These are phyloP conservation scores for Wolfiporia cocos DNA, from an alignment of 1,284 basidiomycete genomes.

Conservation along the genomic window DNA sequence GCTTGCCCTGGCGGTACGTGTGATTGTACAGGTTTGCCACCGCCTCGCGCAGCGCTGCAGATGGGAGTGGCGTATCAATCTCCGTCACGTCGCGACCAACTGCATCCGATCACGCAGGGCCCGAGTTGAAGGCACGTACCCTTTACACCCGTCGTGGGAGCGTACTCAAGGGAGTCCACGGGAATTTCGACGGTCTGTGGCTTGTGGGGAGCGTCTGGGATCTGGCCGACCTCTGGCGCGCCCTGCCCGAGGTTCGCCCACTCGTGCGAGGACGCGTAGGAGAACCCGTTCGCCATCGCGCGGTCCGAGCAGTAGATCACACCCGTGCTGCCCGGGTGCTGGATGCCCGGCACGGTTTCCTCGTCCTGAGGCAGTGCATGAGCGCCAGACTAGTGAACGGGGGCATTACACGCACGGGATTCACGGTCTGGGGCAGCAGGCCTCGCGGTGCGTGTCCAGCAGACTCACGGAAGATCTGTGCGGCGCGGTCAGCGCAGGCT, in stretches of 20 bases:
- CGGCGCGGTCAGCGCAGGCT: neutral
- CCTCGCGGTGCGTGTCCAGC: conserved; percentile 65
- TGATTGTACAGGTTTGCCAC: conserved; percentile 86
- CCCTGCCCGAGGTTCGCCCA: conserved; percentile 88
- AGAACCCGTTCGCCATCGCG: conserved; percentile 87
- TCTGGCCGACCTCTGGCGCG: conserved; percentile 82
- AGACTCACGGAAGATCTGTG: conserved; percentile 63
- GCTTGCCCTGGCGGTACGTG: conserved; percentile 77
- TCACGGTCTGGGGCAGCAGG: conserved; percentile 57
- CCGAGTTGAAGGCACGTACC: conserved; percentile 34
- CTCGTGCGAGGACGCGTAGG: conserved; percentile 66
- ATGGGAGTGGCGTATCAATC: conserved; percentile 15
- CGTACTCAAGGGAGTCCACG: conserved; percentile 83
- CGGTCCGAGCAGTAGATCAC: conserved; percentile 88
- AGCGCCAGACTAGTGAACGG: neutral
- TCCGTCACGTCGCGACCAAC: conserved; percentile 1
- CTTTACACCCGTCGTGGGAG: conserved; percentile 89
- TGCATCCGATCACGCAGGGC: neutral
- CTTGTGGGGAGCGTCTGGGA: conserved; percentile 69
- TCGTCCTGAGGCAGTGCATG: conserved; percentile 45
- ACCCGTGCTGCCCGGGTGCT: conserved; percentile 71
- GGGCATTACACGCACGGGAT: conserved; percentile 42
- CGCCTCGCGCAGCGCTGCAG: conserved; percentile 51
- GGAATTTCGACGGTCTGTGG: conserved; percentile 60
- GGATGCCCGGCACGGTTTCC: conserved; percentile 79